Evolutionary conservation across 768 basidiomycete genomes (phyloP), one percentile per base, ranked within the genome.

Genomic region (Russula compacta): DNA sequence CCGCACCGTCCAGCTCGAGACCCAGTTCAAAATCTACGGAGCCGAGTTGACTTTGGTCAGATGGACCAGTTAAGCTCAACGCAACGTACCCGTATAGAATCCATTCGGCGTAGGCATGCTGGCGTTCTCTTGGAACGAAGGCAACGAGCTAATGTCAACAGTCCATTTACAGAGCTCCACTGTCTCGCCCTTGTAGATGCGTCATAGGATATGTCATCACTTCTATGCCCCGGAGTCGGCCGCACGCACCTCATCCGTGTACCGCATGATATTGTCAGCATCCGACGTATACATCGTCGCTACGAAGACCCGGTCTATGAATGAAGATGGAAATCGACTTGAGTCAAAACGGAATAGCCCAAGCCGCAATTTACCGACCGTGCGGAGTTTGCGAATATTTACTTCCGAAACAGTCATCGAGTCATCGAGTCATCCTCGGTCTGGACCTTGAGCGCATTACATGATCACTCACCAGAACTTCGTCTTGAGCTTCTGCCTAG

Each of bases 91-190:
- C 53, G 88, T 89, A 69, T 89, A 93, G 73, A 92, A 92, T 9
- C 89, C 89, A 52, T 77, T 76, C 42, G 75, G 70, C 46, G 79
- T 77, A 10, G 83, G 78, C 59, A 76, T 68, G n/a, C 73, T 74
- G 53, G 86, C 85, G 65, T 86, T 85, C 63, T 84, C 82, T 69
- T 81, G 85, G 77, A 92, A 92, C 52, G 83, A 83, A 42, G 91
- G 91, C 55, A 93, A 73, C 29, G 85, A 79, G 46, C 83, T 82
- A 53, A 93, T 78, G 72, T 93, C 86, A 38, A 93, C 90, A 10
- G 87, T 92, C 91, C 91, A 93, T 73, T 87, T 86, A 75, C 88
- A 90, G 50, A 90, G 73, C 69, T 90, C 87, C 62, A 70, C 74
- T 4, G 82, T 84, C 68, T 87, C 87, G 33, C 87, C 87, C 79